phyloP scores from a whole-genome alignment of 2,329 filamentous ascomycete genomes.

The Colletotrichum trifolii region DNA sequence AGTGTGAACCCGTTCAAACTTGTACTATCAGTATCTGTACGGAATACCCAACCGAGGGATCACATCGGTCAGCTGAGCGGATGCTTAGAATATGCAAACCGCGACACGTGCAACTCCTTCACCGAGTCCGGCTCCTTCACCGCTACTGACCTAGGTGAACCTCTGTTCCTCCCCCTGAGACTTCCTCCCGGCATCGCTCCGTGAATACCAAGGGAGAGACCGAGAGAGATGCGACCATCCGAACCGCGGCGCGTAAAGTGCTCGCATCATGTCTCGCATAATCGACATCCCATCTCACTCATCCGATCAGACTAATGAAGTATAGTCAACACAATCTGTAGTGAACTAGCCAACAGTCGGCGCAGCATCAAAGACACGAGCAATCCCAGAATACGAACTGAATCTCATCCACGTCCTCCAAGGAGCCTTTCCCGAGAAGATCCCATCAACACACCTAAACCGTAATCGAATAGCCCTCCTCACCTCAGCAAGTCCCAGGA shows the following conservation, averaged over 20 bases:
- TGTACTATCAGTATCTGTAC: no score
- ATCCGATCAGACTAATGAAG: neutral
- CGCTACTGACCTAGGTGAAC: slow-evolving; percentile 23
- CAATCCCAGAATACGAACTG: neutral
- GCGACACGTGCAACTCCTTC: neutral
- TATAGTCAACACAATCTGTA: no score
- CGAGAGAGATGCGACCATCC: neutral
- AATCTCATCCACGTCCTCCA: neutral
- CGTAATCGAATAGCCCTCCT: no score
- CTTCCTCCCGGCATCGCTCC: slow-evolving; percentile 8
- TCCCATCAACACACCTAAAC: no score
- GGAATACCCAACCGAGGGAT: no score
- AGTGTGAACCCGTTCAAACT: slow-evolving; percentile 12
- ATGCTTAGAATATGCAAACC: no score
- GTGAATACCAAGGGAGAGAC: neutral
- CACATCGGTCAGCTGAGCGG: no score
- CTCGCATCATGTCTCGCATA: slow-evolving; percentile 15
- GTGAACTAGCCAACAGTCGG: no score
- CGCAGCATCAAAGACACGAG: no score
- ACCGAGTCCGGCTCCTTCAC: slow-evolving; percentile 24
- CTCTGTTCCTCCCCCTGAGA: no score
- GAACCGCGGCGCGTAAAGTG: slow-evolving; percentile 15
- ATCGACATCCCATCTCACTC: neutral
- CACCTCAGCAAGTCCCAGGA: no score
- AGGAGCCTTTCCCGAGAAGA: no score